Evolutionary conservation across 441 rosid species (phyloP).

Genomic region (Populus hybrid): DNA sequence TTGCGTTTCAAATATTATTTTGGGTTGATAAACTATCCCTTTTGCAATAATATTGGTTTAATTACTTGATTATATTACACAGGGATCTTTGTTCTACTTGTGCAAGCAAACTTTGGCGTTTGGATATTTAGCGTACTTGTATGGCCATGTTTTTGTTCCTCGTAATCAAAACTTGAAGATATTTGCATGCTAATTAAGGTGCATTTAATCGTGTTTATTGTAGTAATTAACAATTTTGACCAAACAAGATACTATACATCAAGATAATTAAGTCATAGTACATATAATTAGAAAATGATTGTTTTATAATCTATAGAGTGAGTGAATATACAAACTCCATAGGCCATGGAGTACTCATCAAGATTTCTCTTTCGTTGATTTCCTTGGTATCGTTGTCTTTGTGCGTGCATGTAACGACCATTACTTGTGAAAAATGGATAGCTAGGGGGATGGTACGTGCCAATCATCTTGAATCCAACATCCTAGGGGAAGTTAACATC

Average conservation of each 20-base stretch:
- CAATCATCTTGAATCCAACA: too few relatives aligned
- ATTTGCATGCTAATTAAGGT: background rate
- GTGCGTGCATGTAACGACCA: background rate
- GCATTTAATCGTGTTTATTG: background rate
- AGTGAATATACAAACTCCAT: background rate
- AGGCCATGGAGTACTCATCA: background rate
- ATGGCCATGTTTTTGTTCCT: background rate
- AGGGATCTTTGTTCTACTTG: background rate
- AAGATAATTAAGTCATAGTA: background rate
- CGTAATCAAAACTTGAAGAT: background rate
- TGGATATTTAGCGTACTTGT: background rate
- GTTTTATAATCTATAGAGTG: background rate
- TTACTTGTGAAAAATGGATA: too few relatives aligned
- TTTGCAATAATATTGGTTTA: background rate
- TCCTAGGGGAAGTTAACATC: too few relatives aligned
- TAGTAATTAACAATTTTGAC: background rate
- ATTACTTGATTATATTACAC: background rate
- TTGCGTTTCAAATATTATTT: background rate
- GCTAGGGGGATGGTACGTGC: too few relatives aligned
- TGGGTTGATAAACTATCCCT: background rate
- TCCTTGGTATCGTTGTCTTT: background rate
- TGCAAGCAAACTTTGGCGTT: slow-evolving; percentile 7
- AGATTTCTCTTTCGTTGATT: background rate
- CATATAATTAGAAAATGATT: background rate
- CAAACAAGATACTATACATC: background rate